phyloP scores from a whole-genome alignment of 805 yeast genomes.

The Metschnikowia picachoensis region DNA sequence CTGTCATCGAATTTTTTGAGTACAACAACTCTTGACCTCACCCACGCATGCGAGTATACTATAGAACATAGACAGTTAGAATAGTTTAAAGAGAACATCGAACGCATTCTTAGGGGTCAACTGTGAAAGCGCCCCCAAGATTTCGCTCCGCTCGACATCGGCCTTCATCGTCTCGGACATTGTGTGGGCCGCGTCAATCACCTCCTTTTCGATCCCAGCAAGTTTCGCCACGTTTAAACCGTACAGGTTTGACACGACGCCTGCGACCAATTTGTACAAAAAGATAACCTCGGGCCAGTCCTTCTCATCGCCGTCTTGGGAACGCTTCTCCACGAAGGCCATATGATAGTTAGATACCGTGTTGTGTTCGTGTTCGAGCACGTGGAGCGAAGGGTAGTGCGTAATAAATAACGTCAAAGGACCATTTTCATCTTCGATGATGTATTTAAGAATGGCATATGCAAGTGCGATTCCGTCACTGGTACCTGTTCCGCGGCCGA shows the following conservation, averaged over 20 bases:
- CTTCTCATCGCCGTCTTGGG: slow-evolving; percentile 21
- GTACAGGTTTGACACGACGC: slow-evolving; percentile 55
- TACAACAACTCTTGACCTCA: not conserved
- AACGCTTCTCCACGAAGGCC: slow-evolving; percentile 50
- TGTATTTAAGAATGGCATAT: slow-evolving; percentile 60
- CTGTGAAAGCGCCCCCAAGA: slow-evolving; percentile 1
- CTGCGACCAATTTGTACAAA: slow-evolving; percentile 33
- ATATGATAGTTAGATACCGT: slow-evolving; percentile 62
- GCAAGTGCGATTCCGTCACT: slow-evolving; percentile 83
- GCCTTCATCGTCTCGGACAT: slow-evolving; percentile 33
- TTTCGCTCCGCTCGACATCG: slow-evolving; percentile 20
- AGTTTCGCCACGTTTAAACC: slow-evolving; percentile 83
- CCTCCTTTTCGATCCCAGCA: slow-evolving; percentile 53
- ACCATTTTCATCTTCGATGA: slow-evolving; percentile 32
- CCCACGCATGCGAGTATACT: not conserved
- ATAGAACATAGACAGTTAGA: not conserved
- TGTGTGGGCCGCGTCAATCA: slow-evolving; percentile 43
- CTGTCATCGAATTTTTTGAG: slow-evolving; percentile 23
- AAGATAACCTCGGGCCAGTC: slow-evolving; percentile 38
- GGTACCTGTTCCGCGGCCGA: slow-evolving; percentile 74
- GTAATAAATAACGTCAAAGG: slow-evolving; percentile 77
- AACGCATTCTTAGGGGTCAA: slow-evolving; percentile 2
- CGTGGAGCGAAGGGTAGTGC: slow-evolving; percentile 69
- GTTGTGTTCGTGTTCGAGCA: slow-evolving; percentile 41
- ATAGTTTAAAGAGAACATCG: slow-evolving; percentile 1